A percentile compares a stretch with the other conserved stretches of the same genome.
phyloP scores from a whole-genome alignment of 108 stramenopile species.

The Epipyxis sp. region DNA sequence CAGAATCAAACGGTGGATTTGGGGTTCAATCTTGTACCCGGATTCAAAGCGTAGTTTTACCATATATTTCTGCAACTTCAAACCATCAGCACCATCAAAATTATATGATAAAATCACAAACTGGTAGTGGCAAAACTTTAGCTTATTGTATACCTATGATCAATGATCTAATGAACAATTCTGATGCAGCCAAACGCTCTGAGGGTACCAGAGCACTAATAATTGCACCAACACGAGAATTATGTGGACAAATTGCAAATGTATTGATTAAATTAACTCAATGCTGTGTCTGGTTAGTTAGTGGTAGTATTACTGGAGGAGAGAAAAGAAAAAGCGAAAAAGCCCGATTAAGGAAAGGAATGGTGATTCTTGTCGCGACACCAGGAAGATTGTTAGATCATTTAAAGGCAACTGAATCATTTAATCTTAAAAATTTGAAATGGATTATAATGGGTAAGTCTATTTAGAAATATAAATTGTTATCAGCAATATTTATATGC shows the following conservation, averaged over 20 bases:
- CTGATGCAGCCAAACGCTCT: constrained; percentile 30
- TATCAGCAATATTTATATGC: too few relatives aligned
- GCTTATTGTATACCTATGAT: constrained; percentile 58
- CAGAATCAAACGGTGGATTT: too few relatives aligned
- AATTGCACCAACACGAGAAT: constrained; percentile 87
- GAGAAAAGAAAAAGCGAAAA: constrained; percentile 92
- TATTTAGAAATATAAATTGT: too few relatives aligned
- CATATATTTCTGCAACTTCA: background rate
- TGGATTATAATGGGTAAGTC: background rate
- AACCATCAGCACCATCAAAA: background rate
- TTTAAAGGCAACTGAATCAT: constrained; percentile 73
- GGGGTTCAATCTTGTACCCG: background rate
- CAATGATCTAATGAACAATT: constrained; percentile 35
- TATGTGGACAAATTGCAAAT: constrained; percentile 72
- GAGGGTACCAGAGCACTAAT: constrained; percentile 59
- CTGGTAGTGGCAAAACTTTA: constrained; percentile 61
- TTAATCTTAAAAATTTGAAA: constrained; percentile 42
- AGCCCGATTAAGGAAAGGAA: constrained; percentile 84
- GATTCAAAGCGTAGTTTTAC: background rate
- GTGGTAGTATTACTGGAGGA: constrained; percentile 80
- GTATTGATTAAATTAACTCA: constrained; percentile 56
- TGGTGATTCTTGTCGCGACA: constrained; percentile 85
- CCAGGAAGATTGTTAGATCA: constrained; percentile 94
- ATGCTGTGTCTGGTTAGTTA: constrained; percentile 78
- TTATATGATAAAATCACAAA: constrained; percentile 52